phyloP scores from a whole-genome alignment of 768 basidiomycete species.

The Floccularia luteovirens region DNA sequence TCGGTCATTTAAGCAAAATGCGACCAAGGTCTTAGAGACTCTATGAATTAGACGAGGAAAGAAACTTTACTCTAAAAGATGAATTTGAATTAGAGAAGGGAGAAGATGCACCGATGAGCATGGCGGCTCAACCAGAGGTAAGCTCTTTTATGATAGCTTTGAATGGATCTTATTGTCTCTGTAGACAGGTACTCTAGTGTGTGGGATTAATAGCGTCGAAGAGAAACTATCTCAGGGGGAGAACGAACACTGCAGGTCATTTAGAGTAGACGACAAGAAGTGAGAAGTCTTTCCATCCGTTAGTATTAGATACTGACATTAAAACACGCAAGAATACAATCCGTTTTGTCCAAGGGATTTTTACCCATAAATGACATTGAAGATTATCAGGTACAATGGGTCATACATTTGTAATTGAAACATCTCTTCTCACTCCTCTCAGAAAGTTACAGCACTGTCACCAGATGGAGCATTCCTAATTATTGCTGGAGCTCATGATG shows the following conservation, averaged over 20 bases:
- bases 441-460: conserved; percentile 89
- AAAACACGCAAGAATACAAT: conserved; percentile 38
- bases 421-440: conserved; percentile 9
- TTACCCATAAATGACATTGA: conserved; percentile 53
- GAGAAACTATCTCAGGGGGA: conserved; percentile 53
- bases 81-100: conserved; percentile 73
- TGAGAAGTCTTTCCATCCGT: conserved; percentile 23
- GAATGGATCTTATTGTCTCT: conserved; percentile 1
- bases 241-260: conserved; percentile 85
- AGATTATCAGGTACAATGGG: conserved; percentile 75
- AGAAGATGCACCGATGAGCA: conserved; percentile 97
- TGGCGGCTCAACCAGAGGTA: conserved; percentile 64
- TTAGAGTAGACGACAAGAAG: conserved; percentile 50
- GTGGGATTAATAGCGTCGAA: conserved; percentile 80
- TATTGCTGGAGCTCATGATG: conserved; percentile 67
- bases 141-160: conserved; percentile 7
- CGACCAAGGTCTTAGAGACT: conserved; percentile 44
- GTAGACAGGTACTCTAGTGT: conserved; percentile 52
- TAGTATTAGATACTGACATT: not conserved
- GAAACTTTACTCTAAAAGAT: conserved; percentile 44
- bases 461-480: conserved; percentile 58
- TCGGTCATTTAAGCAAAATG: conserved; percentile 4
- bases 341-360: conserved; percentile 50
- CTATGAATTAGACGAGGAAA: conserved; percentile 50
- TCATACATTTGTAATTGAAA: not conserved